Base-by-base conservation (phyloP, 2,329 filamentous ascomycete species). In the Fusarium mundagurra region DNA sequence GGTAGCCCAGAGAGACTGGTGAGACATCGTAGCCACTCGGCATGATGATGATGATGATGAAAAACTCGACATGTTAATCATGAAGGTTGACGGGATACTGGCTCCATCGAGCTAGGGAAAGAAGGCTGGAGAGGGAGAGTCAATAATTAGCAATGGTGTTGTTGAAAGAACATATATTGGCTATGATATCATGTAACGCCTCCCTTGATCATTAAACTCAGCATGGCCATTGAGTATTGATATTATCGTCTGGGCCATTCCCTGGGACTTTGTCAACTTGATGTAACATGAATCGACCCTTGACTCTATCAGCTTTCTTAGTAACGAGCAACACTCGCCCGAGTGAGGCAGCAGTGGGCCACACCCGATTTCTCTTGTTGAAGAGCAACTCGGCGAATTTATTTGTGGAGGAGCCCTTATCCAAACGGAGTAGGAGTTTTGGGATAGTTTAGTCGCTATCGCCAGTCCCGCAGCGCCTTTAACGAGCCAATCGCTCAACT, bases 21-120 rank as follows among this genome's bases (percentile, higher is more conserved):
- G 72, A 80, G 77, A 79, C 78, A 78, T 76, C 51, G 58, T 76
- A 66, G 50, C 69, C 71, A 66, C 67, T 66, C 68, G 53, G 47
- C 62, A 45, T 48, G 44, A 41, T 33, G 44, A 45, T 48, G 44
- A 41, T 33, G 44, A 48, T 33, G 11, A 34, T 29, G 22, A 51
- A 47, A 27, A 43, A 27, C 36, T 39, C 41, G 47, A 71, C 58
- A 47, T 51, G 43, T 53, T 39, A 51, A 34, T 54, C 34, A 22
- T 43, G 36, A 61, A 44, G 66, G 50, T 62, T 47, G 36, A 55
- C 63, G 70, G 64, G 64, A 61, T 44, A 53, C 61, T 54, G 33
- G 47, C 41, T 36, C 34, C 31, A 18, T 29, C n/a, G n/a, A 68
- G 51, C 45, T 57, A 36, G 47, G 58, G 41, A 33, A 61, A 31